These are phyloP conservation scores for Rhizophora apiculata DNA, from an alignment of 345 rosid genomes.

Conservation along the genomic window DNA sequence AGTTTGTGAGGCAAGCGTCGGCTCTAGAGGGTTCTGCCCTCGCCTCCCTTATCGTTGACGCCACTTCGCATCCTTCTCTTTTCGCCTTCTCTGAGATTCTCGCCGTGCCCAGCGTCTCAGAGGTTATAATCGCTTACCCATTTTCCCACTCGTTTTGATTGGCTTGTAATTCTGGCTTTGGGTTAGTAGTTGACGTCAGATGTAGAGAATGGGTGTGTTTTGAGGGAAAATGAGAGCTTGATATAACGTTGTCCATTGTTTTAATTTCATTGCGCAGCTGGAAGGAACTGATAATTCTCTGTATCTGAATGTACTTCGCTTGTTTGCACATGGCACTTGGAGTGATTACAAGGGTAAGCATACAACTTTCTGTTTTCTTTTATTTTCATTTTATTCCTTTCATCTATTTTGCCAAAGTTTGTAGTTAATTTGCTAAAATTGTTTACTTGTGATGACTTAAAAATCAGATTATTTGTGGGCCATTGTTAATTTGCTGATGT, in stretches of 20 bases:
- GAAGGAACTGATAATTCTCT: conserved; percentile 61
- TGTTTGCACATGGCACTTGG: conserved; percentile 97
- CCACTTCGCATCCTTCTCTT: conserved; percentile 82
- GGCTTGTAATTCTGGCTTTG: background rate
- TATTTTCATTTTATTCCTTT: background rate
- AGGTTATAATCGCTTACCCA: conserved; percentile 35
- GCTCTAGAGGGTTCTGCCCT: conserved; percentile 50
- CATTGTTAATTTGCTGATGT: no score
- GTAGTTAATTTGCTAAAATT: background rate
- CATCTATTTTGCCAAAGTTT: background rate
- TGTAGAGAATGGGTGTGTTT: background rate
- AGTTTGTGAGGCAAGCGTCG: conserved; percentile 59
- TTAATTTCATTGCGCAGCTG: conserved; percentile 51
- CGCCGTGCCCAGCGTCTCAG: conserved; percentile 47
- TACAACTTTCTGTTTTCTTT: no score
- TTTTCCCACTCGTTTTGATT: background rate
- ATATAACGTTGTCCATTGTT: background rate
- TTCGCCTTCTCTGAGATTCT: conserved; percentile 97
- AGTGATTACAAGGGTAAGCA: conserved; percentile 77
- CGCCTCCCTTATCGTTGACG: conserved; percentile 56
- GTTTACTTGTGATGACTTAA: background rate
- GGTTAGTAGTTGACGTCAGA: background rate
- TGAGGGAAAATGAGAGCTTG: background rate
- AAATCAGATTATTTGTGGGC: no score
- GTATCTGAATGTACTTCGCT: conserved; percentile 55